phyloP scores from a whole-genome alignment of 1,139 yeast genomes.

The Debaryomycetaceae sp. region DNA sequence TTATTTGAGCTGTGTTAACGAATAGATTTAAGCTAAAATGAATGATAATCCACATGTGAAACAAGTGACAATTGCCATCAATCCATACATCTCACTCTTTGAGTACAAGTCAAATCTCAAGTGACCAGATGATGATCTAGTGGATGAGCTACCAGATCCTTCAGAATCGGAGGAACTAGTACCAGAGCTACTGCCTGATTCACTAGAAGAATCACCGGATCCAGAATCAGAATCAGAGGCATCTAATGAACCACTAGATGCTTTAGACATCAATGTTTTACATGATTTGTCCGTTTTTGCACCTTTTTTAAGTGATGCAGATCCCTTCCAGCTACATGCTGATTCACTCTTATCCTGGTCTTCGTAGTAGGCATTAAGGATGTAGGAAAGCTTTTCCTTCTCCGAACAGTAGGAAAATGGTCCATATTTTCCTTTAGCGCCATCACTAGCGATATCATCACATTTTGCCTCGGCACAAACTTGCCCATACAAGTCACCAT shows the following conservation, averaged over 20 bases:
- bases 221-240: constrained; percentile 20
- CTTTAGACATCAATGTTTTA: constrained; percentile 23
- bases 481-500: constrained; percentile 49
- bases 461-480: constrained; percentile 51
- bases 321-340: constrained; percentile 43
- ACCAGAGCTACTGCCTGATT: constrained; percentile 19
- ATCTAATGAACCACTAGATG: constrained; percentile 23
- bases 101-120: constrained; percentile 24
- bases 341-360: constrained; percentile 21
- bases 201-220: constrained; percentile 20
- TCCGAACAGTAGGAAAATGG: constrained; percentile 52
- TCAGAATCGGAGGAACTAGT: constrained; percentile 23
- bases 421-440: constrained; percentile 60
- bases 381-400: constrained; percentile 39
- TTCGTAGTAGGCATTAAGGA: constrained; percentile 39
- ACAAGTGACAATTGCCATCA: constrained; percentile 30
- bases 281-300: constrained; percentile 29
- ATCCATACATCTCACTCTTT: constrained; percentile 27
- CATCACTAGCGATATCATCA: constrained; percentile 57
- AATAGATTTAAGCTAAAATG: constrained; percentile 17
- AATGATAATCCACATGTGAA: constrained; percentile 39
- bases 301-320: constrained; percentile 31
- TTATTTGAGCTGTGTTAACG: neutral
- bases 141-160: constrained; percentile 19
- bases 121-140: constrained; percentile 19